Base-by-base conservation (phyloP, 2,329 filamentous ascomycete species). In the Myotisia sp. region DNA sequence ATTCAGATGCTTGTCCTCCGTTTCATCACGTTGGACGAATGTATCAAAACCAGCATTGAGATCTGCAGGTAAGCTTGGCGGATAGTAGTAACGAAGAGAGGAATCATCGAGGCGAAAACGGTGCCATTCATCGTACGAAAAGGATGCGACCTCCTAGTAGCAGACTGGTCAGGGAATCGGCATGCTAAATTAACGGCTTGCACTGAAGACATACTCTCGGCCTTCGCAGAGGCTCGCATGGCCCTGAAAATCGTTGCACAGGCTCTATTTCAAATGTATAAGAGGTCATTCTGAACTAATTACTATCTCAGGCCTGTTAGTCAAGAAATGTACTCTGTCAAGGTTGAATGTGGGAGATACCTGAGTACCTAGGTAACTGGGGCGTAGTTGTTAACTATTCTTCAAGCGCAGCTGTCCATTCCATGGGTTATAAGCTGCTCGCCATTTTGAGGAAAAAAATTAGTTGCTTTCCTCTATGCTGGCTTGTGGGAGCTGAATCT, bases 111-210 rank as follows among this genome's bases (percentile, higher is more conserved):
- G 70, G 31, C 67, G 76, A 49, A 85, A 85, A 35, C 72, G 58
- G 53, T 87, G 90, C 18, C 85, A 64, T 28, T 85, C 73, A 53
- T 95, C 83, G 58, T 90, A 95, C 6, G 87, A 95, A 60, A 95
- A 98, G 58, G 70, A 84, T 3, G 87, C 72, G 44, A 98, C 81
- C 63, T 98, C 90, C 78, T 87, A 37, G 10, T n/a, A 26, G 17
- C n/a, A n/a, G n/a, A n/a, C n/a, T n/a, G n/a, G n/a, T 36, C 31
- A 13, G 9, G 20, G 21, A 29, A 37, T 22, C 7, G 18, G 30
- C 14, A 10, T 2, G 23, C 9, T 3, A 5, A 35, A 20, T n/a
- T 14, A 21, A 6, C n/a, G 12, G n/a, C 26, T 32, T 8, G 23
- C n/a, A n/a, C n/a, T n/a, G n/a, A n/a, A n/a, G n/a, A n/a, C 59